Evolutionary conservation across 1,284 basidiomycete species (phyloP), one percentile per base, ranked within the genome.

Genomic region (Mrakiaceae sp.): DNA sequence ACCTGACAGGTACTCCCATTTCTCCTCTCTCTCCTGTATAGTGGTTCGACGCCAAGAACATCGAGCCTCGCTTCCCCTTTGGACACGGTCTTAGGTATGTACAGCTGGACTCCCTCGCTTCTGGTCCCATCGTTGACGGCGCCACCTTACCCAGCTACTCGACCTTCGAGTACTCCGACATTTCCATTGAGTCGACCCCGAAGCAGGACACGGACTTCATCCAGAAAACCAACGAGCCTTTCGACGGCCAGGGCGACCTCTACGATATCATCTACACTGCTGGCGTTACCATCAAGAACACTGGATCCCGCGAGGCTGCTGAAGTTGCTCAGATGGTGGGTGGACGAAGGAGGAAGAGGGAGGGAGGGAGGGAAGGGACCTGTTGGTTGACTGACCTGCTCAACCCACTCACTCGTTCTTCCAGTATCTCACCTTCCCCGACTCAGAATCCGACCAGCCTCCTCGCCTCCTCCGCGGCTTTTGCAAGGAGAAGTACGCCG

Each of bases 251-350:
- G 4, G 69, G 68, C 9, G 73, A 68, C 12, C 66, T 77, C 44
- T 78, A 78, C 70, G 77, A 78, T 63, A 68, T 70, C 43, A 59
- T 75, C 11, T 71, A 71, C 68, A 58, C 59, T 11, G 74, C 76
- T 14, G 64, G 69, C 12, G 74, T 75, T 4, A 72, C 73, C 4
- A 72, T 81, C 39, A 74, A 70, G 48, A 81, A 81, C 73, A 73
- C 72, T 2, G 79, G 80, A 14, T 63, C 71, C 2, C 67, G 72
- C 4, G 69, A 66, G 0, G 80, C 74, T 1, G 73, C 73, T 39
- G 79, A 79, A 64, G 78, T 80, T 2, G 75, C 75, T 1, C 80
- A 81, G 70, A 70, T 79, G 8, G 75, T 76, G 51, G 66, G 75
- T 70, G 6, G 9, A 40, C 27, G 27, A 27, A 27, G 27, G 27